phyloP scores from a whole-genome alignment of 1,284 basidiomycete genomes.

The Singerocomus rubriflavus region DNA sequence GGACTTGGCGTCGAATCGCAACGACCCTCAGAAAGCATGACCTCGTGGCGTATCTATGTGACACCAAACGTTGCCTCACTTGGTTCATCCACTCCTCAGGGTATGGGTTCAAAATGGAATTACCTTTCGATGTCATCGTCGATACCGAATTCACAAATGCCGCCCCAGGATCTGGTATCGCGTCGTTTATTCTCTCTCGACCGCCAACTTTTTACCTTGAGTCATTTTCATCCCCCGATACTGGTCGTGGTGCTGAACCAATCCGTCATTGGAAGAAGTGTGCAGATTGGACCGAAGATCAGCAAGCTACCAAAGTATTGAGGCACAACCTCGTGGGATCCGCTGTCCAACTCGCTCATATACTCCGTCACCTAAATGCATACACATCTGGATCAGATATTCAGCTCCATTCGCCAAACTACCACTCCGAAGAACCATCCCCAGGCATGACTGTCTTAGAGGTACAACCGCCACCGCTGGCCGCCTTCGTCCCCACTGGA shows the following conservation, averaged over 20 bases:
- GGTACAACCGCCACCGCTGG: slow-evolving; percentile 41
- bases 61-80: slow-evolving; percentile 57
- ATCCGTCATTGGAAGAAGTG: slow-evolving; percentile 60
- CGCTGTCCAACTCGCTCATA: slow-evolving; percentile 55
- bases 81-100: slow-evolving; percentile 77
- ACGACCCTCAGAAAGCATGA: slow-evolving; percentile 54
- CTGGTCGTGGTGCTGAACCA: slow-evolving; percentile 30
- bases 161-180: slow-evolving; percentile 54
- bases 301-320: slow-evolving; percentile 63
- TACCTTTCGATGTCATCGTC: slow-evolving; percentile 63
- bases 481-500: slow-evolving; percentile 14
- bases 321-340: slow-evolving; percentile 67
- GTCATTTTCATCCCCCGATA: slow-evolving; percentile 34
- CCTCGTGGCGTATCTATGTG: slow-evolving; percentile 71
- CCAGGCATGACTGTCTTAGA: slow-evolving; percentile 33
- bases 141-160: slow-evolving; percentile 56
- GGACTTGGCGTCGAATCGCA: slow-evolving; percentile 72
- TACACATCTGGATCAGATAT: slow-evolving; percentile 39
- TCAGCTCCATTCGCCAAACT: slow-evolving; percentile 35
- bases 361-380: slow-evolving; percentile 50
- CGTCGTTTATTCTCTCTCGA: slow-evolving; percentile 59
- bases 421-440: slow-evolving; percentile 28
- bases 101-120: slow-evolving; percentile 78
- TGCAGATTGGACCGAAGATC: slow-evolving; percentile 74
- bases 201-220: slow-evolving; percentile 70